These are phyloP conservation scores for Globisporangium spinosum DNA, from an alignment of 352 stramenopile species.

Conservation along the genomic window DNA sequence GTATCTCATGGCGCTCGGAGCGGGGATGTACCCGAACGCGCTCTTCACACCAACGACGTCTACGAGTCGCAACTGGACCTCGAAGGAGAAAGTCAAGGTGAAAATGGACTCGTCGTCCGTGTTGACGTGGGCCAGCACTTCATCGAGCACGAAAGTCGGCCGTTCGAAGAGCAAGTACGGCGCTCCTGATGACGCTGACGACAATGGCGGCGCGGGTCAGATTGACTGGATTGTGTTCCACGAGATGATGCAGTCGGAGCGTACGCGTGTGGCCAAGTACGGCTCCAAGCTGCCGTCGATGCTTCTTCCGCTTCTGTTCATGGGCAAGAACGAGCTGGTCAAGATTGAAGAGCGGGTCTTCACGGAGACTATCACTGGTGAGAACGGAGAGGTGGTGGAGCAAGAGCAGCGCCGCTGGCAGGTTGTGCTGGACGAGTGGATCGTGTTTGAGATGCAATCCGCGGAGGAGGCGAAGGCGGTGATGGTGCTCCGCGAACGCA, in stretches of 20 bases:
- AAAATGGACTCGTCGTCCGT: conserved; percentile 58
- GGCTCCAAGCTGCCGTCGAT: conserved; percentile 60
- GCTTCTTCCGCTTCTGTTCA: conserved; percentile 57
- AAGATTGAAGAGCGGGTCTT: conserved; percentile 31
- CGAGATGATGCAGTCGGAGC: conserved; percentile 84
- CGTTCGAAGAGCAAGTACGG: conserved; percentile 22
- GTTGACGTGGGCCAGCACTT: conserved; percentile 28
- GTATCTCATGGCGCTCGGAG: conserved; percentile 65
- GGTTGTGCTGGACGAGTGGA: conserved; percentile 72
- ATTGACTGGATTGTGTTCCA: conserved; percentile 79
- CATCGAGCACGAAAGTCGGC: conserved; percentile 10
- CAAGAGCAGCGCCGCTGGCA: conserved; percentile 31
- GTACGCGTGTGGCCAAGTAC: conserved; percentile 62
- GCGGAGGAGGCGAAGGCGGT: conserved; percentile 44
- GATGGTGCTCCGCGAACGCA: conserved; percentile 46
- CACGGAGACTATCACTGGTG: conserved; percentile 23
- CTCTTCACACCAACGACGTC: conserved; percentile 39
- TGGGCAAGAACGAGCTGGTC: conserved; percentile 38
- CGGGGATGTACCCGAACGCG: conserved; percentile 75
- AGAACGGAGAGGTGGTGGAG: conserved; percentile 19
- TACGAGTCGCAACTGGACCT: conserved; percentile 62
- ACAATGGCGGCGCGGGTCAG: conserved; percentile 8
- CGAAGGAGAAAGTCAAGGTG: conserved; percentile 82
- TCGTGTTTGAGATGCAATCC: conserved; percentile 54
- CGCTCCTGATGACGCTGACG: conserved; percentile 21